Base-by-base conservation (phyloP, 1,284 basidiomycete species). In the Malassezia arunalokei region DNA sequence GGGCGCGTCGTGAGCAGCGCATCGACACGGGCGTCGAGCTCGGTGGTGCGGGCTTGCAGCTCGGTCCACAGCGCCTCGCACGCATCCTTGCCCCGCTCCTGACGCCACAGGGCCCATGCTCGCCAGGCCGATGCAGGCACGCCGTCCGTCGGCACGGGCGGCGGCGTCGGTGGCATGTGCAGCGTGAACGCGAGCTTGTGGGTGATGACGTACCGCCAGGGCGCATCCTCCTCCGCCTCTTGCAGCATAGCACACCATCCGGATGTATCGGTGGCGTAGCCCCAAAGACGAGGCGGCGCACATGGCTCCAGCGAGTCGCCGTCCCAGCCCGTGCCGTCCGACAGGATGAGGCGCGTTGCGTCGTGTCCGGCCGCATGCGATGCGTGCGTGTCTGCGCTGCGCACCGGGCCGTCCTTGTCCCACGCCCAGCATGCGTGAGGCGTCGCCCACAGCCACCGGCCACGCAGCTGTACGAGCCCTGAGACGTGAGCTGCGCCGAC, bases 171-270 rank as follows among this genome's bases (percentile, higher is more conserved):
- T 29, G 43, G 37, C 20, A n/a, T 27, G 27, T 27, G 45, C 33
- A 54, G 39, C 12, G 48, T 47, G 28, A 40, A 49, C 12, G 43
- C 28, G 20, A 43, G 43, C 24, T 39, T 43, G 33, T 32, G 47
- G 8, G 37, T 41, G 43, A 55, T 49, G n/a, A 39, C 31, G 43
- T 55, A 55, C 11, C 48, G 53, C 53, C 53, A 55, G 15, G 53
- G 15, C 28, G 37, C 48, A 8, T 7, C 12, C 33, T 55, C 52
- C 28, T 54, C 48, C 15, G 53, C 48, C 29, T 28, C 29, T 8
- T 28, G 15, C 14, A 47, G 46, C 40, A 39, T 35, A 8, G 40
- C 51, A 14, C 41, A 17, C 12, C 47, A 40, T 11, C 33, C 45
- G 9, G 27, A 40, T n/a, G 47, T 20, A 31, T 39, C 32, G 14